Percentiles rank a stretch among this genome's conserved stretches.
These are phyloP conservation scores for Cryoendolithus antarcticus DNA, from an alignment of 2,329 filamentous ascomycete genomes.

Conservation along the genomic window DNA sequence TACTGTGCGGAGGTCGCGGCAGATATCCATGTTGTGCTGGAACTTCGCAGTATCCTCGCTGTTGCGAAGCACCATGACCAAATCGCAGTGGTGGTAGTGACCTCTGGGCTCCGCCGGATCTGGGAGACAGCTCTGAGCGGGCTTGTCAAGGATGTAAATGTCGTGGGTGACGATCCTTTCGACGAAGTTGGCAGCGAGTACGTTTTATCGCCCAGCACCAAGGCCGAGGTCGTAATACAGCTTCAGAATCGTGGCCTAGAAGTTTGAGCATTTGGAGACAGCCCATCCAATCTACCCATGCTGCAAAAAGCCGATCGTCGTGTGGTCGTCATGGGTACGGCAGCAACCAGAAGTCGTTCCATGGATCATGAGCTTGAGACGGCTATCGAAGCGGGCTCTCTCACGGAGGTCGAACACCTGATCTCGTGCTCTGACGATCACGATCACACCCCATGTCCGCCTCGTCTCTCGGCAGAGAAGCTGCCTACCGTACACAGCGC, in stretches of 20 bases:
- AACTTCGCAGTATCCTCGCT: constrained; percentile 37
- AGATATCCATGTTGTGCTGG: constrained; percentile 28
- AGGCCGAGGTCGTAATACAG: constrained; percentile 34
- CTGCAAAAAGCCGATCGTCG: constrained; percentile 40
- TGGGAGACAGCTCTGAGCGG: constrained; percentile 44
- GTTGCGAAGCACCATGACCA: constrained; percentile 21
- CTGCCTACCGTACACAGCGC: no score
- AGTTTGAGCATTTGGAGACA: constrained; percentile 50
- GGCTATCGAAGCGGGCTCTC: no score
- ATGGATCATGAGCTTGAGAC: constrained; percentile 38
- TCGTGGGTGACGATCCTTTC: constrained; percentile 43
- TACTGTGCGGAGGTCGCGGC: constrained; percentile 38
- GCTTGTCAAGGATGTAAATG: constrained; percentile 27
- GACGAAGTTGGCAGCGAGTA: constrained; percentile 34
- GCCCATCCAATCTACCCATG: constrained; percentile 47
- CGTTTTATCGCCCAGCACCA: constrained; percentile 41
- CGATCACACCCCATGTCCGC: no score
- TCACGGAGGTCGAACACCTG: no score
- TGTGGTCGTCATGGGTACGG: constrained; percentile 43
- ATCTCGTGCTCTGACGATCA: no score
- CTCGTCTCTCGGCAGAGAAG: no score
- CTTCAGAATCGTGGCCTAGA: constrained; percentile 27
- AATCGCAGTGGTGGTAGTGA: constrained; percentile 38
- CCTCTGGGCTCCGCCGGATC: constrained; percentile 39
- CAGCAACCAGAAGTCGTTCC: constrained; percentile 33